A percentile compares a stretch with the other conserved stretches of the same genome.
phyloP scores from a whole-genome alignment of 2,329 filamentous ascomycete genomes.

The Mycosphaerella sp. region DNA sequence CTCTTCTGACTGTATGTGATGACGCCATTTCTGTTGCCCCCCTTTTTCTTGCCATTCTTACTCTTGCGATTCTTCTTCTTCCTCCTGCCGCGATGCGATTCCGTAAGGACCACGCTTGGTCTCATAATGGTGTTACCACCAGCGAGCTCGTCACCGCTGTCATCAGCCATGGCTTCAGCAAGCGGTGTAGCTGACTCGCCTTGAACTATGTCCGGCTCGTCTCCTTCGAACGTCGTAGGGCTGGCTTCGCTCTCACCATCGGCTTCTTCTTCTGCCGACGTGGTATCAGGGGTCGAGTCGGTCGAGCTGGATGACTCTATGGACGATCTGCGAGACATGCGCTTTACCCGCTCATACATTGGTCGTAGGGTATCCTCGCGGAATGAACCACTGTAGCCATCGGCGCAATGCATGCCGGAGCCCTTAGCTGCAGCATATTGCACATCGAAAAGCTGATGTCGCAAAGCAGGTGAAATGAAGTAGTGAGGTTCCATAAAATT shows the following conservation, averaged over 20 bases:
- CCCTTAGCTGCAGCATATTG: conserved; percentile 57
- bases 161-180: conserved; percentile 11
- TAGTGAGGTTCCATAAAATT: conserved; percentile 29
- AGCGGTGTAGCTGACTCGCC: conserved; percentile 18
- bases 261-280: conserved; percentile 12
- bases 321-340: conserved; percentile 22
- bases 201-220: conserved; percentile 25
- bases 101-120: conserved; percentile 10
- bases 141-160: conserved; percentile 18
- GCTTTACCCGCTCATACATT: conserved; percentile 31
- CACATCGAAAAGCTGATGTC: conserved; percentile 66
- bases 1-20: conserved; percentile 25
- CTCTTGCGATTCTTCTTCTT: conserved; percentile 22
- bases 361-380: conserved; percentile 17
- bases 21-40: conserved; percentile 11
- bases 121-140: conserved; percentile 12
- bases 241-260: conserved; percentile 27
- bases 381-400: conserved; percentile 32
- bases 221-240: conserved; percentile 18
- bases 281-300: conserved; percentile 20
- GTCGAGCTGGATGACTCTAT: conserved; percentile 26
- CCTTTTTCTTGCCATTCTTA: conserved; percentile 20
- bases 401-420: conserved; percentile 54
- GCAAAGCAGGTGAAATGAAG: conserved; percentile 55
- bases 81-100: conserved; percentile 5